Base-by-base conservation (phyloP, 345 rosid genomes). In the Melastoma malabathricum region DNA sequence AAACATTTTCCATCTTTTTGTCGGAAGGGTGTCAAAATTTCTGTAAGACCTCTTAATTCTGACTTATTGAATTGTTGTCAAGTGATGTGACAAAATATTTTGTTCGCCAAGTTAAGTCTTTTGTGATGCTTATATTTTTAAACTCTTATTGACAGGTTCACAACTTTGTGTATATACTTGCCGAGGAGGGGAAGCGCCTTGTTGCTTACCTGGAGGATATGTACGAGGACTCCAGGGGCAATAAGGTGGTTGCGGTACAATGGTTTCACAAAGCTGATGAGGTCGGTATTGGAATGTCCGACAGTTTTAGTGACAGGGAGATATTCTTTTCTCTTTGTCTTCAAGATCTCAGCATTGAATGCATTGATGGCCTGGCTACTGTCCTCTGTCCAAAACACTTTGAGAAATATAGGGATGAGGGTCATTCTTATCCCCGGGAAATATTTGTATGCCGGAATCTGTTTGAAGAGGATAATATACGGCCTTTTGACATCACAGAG, bases 191-290 rank as follows among this genome's bases (percentile, higher is more conserved):
- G 58, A 75, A 75, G 65, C 72, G 77, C 20, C 94, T 80, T 60
- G 68, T 84, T 76, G 97, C 94, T 13, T 73, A 80, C 74, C 49
- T 88, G 70, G 86, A 82, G 46, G 94, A 84, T 69, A 80, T 88
- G 64, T 88, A 76, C 0, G 97, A 88, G 64, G 86, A 88, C 60
- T 67, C 77, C 12, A 80, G 60, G 60, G 82, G 80, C 71, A 75
- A 52, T 63, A 82, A 75, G 68, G 80, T 78, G 94, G 94, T 75
- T 47, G 67, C 64, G 70, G 84, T 84, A 68, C 88, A 77, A 53
- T 88, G 97, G 97, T 82, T 82, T 84, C 97, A 88, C 80, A 78
- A 75, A 70, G 77, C 77, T 73, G 92, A 83, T 57, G 96, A 86
- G 80, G 84, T 86, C 77, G 96, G 76, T 75, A 54, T 58, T 72